A percentile compares a stretch with the other conserved stretches of the same genome.
Evolutionary conservation across 2,329 filamentous ascomycete genomes (phyloP).

Genomic region (Sporothrix curviconia): DNA sequence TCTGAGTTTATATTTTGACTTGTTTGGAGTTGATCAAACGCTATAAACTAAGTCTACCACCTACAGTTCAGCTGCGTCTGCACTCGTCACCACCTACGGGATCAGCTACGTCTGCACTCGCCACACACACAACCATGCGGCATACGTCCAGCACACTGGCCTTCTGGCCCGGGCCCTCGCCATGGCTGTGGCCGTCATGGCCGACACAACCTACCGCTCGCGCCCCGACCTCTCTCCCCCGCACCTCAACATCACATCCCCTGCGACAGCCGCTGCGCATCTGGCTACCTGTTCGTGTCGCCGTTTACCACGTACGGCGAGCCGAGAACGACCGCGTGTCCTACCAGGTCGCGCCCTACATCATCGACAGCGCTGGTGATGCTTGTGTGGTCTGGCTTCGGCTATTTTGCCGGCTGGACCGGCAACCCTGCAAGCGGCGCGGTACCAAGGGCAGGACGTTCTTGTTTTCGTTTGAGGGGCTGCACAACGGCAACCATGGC

Average conservation of each 20-base stretch:
- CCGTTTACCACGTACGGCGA: slow-evolving; percentile 21
- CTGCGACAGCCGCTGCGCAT: slow-evolving; percentile 32
- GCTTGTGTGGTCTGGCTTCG: slow-evolving; percentile 52
- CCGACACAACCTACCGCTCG: slow-evolving; percentile 12
- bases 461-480: slow-evolving; percentile 49
- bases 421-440: slow-evolving; percentile 47
- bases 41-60: too few species aligned
- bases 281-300: slow-evolving; percentile 26
- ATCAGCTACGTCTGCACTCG: too few species aligned
- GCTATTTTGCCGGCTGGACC: slow-evolving; percentile 44
- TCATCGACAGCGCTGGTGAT: slow-evolving; percentile 47
- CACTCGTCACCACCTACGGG: too few species aligned
- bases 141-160: not conserved
- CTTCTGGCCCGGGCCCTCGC: not conserved
- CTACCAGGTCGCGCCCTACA: slow-evolving; percentile 46
- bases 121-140: not conserved
- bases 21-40: too few species aligned
- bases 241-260: slow-evolving; percentile 29
- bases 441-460: slow-evolving; percentile 45
- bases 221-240: slow-evolving; percentile 28
- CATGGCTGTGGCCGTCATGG: not conserved
- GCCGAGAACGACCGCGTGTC: slow-evolving; percentile 27
- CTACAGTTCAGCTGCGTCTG: not conserved
- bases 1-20: not conserved
- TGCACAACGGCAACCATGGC: slow-evolving; percentile 44